Evolutionary conservation across 306 rosid genomes (phyloP), one percentile per base, ranked within the genome.

Genomic region (Echinosophora koreensis): DNA sequence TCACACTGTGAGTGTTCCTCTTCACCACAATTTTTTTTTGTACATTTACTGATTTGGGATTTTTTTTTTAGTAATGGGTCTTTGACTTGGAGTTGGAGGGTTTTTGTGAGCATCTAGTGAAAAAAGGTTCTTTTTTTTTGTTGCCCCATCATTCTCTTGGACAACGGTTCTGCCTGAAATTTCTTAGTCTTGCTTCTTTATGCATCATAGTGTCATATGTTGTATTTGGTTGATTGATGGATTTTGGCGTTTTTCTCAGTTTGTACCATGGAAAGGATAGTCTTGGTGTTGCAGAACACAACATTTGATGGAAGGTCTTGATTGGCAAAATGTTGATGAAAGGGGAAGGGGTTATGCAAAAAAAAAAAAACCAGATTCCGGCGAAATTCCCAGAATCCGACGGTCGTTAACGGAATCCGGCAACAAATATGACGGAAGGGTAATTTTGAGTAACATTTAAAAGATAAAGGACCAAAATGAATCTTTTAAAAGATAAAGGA

Each of bases 181-280:
- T 64, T 35, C 6, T 2, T 61, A n/a, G 41, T 58, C 6, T 8
- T 10, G 5, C 0, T 51, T 16, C 67, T 54, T 12, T 44, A 17
- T 32, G 17, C 18, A 42, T 54, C 15, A 58, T n/a, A 39, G 10
- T 44, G 8, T 10, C 16, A 5, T 71, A 18, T 66, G 34, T 76
- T 85, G 49, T 74, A n/a, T 32, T 77, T 42, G 4, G 55, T 66
- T 77, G 50, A 16, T 18, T 77, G 34, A 72, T 66, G 46, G 58
- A 34, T 15, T 27, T 71, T 80, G 14, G 15, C 60, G 35, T 27
- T 71, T 52, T 27, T 15, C 52, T 10, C 66, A 91, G 98, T 83
- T 81, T 93, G 63, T 91, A 91, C 55, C 86, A 95, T 49, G 98
- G 98, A 65, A 93, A 91, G 87, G 97, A 92, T 14, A 96, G 97